Conservation (phyloP, 2,329 filamentous ascomycete species). For the Cercospora sp. region DNA sequence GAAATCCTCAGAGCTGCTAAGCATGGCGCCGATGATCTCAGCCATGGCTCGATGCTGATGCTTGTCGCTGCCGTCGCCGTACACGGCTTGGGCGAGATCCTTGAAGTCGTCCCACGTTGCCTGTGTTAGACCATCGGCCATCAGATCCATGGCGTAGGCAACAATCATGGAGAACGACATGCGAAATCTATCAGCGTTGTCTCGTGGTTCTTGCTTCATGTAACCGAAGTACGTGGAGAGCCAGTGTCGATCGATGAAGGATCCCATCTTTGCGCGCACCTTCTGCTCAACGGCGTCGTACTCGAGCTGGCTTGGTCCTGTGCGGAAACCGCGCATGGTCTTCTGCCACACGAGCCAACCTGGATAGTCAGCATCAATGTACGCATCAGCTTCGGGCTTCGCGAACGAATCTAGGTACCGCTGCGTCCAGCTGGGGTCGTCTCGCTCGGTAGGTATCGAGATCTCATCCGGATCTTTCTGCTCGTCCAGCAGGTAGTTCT, state of each 20-base stretch:
- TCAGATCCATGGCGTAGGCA: slow-evolving; percentile 85
- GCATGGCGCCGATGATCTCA: slow-evolving; percentile 84
- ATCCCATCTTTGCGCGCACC: slow-evolving; percentile 76
- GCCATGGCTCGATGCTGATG: slow-evolving; percentile 95
- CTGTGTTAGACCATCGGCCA: slow-evolving; percentile 74
- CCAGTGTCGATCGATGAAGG: slow-evolving; percentile 79
- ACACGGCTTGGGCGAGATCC: slow-evolving; percentile 73
- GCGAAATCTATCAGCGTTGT: slow-evolving; percentile 80
- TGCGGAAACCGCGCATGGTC: slow-evolving; percentile 75
- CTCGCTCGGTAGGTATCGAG: slow-evolving; percentile 68
- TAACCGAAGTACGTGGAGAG: slow-evolving; percentile 85
- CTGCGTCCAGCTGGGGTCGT: slow-evolving; percentile 75
- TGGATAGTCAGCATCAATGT: slow-evolving; percentile 86
- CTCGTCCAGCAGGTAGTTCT: slow-evolving; percentile 79
- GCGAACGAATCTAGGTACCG: slow-evolving; percentile 77
- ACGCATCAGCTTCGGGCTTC: slow-evolving; percentile 77
- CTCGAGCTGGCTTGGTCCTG: slow-evolving; percentile 66
- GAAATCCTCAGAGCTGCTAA: slow-evolving; percentile 78
- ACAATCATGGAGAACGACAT: slow-evolving; percentile 85
- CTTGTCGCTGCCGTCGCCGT: slow-evolving; percentile 91
- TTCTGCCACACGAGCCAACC: slow-evolving; percentile 97
- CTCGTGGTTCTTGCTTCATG: slow-evolving; percentile 92
- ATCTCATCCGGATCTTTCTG: slow-evolving; percentile 77
- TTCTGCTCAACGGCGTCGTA: slow-evolving; percentile 80
- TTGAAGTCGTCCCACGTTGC: slow-evolving; percentile 87